Percentiles rank a stretch among this genome's conserved stretches.
These are phyloP conservation scores for Salix suchowensis DNA, from an alignment of 345 rosid species.

Conservation along the genomic window DNA sequence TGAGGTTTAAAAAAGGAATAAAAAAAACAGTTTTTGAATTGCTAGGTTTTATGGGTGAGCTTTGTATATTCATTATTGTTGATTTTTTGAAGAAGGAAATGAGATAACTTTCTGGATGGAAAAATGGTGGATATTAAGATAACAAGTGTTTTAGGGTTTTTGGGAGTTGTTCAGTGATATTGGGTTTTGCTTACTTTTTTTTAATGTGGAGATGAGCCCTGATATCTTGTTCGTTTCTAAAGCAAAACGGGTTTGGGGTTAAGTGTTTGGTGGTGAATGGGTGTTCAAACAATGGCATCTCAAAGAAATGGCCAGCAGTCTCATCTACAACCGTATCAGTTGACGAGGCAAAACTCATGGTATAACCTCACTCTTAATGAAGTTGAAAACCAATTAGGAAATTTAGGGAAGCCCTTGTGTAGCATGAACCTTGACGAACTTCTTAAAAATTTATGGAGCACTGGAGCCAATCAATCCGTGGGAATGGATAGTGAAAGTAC, in stretches of 20 bases:
- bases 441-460: slow-evolving; percentile 42
- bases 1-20: background rate
- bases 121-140: background rate
- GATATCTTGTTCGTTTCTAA: too few species aligned
- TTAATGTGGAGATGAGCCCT: background rate
- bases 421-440: slow-evolving; percentile 61
- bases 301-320: slow-evolving; percentile 42
- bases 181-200: background rate
- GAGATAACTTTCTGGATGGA: background rate
- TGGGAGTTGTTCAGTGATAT: background rate
- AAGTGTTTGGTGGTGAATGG: slow-evolving; percentile 36
- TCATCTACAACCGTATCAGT: slow-evolving; percentile 27
- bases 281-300: slow-evolving; percentile 57
- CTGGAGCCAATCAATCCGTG: slow-evolving; percentile 27
- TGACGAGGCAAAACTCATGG: slow-evolving; percentile 46
- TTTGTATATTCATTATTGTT: background rate
- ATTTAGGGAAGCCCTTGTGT: slow-evolving; percentile 45
- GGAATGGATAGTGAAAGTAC: slow-evolving; percentile 21
- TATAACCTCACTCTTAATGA: slow-evolving; percentile 44
- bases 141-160: background rate
- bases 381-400: slow-evolving; percentile 39
- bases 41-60: background rate
- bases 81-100: background rate
- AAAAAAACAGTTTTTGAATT: background rate
- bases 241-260: background rate